A percentile compares a stretch with the other conserved stretches of the same genome.
Conservation (phyloP, 2,329 filamentous ascomycete species). For the Aspergillus brunneoviolaceus region DNA sequence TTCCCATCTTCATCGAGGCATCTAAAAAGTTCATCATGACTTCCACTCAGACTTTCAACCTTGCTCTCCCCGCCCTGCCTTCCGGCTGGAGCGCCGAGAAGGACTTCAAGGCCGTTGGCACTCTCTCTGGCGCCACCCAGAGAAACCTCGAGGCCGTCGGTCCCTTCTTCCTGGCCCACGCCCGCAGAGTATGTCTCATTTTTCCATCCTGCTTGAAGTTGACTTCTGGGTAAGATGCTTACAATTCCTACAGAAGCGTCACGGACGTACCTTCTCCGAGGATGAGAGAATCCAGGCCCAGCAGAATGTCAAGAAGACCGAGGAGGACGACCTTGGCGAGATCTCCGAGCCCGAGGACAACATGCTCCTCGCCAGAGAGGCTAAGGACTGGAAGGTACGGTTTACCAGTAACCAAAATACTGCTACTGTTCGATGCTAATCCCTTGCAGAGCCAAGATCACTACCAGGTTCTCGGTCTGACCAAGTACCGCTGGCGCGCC, state of each 20-base stretch:
- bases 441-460: conserved; percentile 78
- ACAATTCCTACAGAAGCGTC: conserved; percentile 59
- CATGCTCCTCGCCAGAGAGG: conserved; percentile 85
- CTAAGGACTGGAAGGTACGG: conserved; percentile 98
- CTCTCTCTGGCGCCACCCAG: conserved; percentile 73
- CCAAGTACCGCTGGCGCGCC: conserved; percentile 87
- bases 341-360: conserved; percentile 93
- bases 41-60: conserved; percentile 48
- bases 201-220: not conserved
- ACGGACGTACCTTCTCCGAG: conserved; percentile 97
- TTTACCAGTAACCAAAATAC: not conserved
- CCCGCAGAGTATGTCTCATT: conserved; percentile 68
- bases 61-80: conserved; percentile 68
- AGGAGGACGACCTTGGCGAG: conserved; percentile 85
- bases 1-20: conserved; percentile 5
- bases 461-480: conserved; percentile 91
- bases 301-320: conserved; percentile 91
- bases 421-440: conserved; percentile 13
- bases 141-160: conserved; percentile 94
- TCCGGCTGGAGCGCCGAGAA: conserved; percentile 79
- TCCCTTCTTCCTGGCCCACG: conserved; percentile 96
- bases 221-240: conserved; percentile 11
- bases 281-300: conserved; percentile 97
- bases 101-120: conserved; percentile 82
- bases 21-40: conserved; percentile 56